Base-by-base conservation (phyloP, 2,329 filamentous ascomycete genomes). In the Aspergillus pseudotamarii region DNA sequence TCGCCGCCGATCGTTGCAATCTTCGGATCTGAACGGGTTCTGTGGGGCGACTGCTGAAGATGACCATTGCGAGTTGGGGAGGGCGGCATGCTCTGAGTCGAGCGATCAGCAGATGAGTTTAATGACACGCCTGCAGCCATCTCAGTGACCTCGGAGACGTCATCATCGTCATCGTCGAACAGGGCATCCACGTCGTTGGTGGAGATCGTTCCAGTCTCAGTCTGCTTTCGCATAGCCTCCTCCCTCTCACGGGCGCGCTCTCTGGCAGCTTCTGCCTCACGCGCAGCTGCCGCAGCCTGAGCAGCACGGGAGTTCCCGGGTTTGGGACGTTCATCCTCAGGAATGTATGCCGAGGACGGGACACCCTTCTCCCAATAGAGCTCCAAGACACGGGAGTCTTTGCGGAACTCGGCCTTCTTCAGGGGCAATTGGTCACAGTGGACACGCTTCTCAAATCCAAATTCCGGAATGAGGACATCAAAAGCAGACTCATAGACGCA, bases 321-420 rank as follows among this genome's bases (percentile, higher is more conserved):
- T 84, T 95, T 96, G 59, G 94, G 94, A 62, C 94, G 91, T 83
- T 99, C 95, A 75, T 99, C 95, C 76, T 99, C 95, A 3, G 95
- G 95, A 58, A 99, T 90, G 72, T 96, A 99, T 2, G 94, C 92
- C 50, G 94, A 97, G 66, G 94, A 98, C 32, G 94, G 93, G 9
- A 98, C 93, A 54, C 95, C 95, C 87, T 98, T 99, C 88, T 99
- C 95, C 95, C 95, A 99, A 85, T 97, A 99, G 19, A 99, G 86
- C 81, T 99, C 95, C 54, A 99, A 85, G 34, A 98, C 88, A 61
- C 95, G 89, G 82, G 94, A 92, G 76, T 96, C 93, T 85, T 98
- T 98, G 79, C 96, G 89, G 81, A 95, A 99, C 77, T 99, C 95
- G n/a, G 95, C 95, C 85, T 99, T 99, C 87, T 98, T 88, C 70